Conservation (phyloP, 306 rosid species). For the Cucumis hystrix region DNA sequence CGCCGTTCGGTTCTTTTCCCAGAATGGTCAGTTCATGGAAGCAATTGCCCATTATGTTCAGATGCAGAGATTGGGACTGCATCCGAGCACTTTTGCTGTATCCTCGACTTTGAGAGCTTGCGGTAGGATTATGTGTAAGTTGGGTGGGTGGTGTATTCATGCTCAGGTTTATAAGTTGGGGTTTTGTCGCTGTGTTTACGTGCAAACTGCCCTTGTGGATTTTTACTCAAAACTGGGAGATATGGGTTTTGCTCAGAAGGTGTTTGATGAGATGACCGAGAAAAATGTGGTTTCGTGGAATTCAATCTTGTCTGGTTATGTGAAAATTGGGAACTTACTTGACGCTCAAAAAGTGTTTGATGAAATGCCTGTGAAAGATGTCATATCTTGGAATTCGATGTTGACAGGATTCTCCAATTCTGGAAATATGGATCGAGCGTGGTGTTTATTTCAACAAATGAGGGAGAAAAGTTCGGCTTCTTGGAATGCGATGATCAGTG, state of each 20-base stretch:
- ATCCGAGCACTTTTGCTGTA: conserved; percentile 40
- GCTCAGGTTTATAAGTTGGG: conserved; percentile 51
- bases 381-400: conserved; percentile 68
- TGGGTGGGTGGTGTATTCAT: conserved; percentile 40
- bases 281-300: conserved; percentile 77
- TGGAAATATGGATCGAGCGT: conserved; percentile 42
- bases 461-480: conserved; percentile 48
- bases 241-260: conserved; percentile 25
- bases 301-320: conserved; percentile 48
- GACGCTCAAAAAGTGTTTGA: conserved; percentile 35
- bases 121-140: conserved; percentile 22
- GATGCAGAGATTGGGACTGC: conserved; percentile 44
- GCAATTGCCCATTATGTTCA: conserved; percentile 46
- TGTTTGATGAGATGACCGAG: conserved; percentile 49
- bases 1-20: conserved; percentile 55
- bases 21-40: conserved; percentile 38
- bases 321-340: conserved; percentile 36
- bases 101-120: conserved; percentile 69
- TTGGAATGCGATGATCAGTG: conserved; percentile 63
- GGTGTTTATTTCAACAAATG: conserved; percentile 38
- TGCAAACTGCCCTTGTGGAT: conserved; percentile 54
- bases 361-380: conserved; percentile 47
- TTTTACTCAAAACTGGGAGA: conserved; percentile 47
- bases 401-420: conserved; percentile 41
- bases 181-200: conserved; percentile 42